phyloP scores from a whole-genome alignment of 495 filamentous ascomycete species.

The Lasiosphaeria ovina region DNA sequence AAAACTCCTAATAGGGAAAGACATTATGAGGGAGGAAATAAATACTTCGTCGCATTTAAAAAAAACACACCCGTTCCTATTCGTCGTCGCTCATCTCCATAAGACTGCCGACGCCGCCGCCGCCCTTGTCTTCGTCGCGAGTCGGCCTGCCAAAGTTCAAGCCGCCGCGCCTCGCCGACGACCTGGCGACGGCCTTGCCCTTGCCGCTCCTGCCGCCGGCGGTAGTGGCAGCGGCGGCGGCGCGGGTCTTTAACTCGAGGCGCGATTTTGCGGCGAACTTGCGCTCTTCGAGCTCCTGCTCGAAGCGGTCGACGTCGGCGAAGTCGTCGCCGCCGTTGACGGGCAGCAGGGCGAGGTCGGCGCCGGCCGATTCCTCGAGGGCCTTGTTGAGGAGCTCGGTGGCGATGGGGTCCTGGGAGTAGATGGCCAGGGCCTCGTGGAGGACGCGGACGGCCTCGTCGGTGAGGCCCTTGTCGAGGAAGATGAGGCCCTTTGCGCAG shows the following conservation, averaged over 20 bases:
- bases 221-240: conserved; percentile 3
- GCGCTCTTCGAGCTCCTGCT: conserved; percentile 29
- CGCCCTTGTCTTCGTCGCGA: not conserved
- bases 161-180: not conserved
- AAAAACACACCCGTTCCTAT: not conserved
- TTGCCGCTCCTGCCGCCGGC: conserved; percentile 19
- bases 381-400: conserved; percentile 73
- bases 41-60: too few species aligned
- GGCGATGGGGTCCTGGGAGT: conserved; percentile 68
- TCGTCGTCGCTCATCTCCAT: conserved; percentile 31
- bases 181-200: conserved; percentile 24
- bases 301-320: conserved; percentile 35
- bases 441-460: conserved; percentile 66
- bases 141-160: not conserved
- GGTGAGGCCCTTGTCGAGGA: conserved; percentile 63
- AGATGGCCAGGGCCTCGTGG: conserved; percentile 72
- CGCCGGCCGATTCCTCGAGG: conserved; percentile 62
- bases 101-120: conserved; percentile 5
- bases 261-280: conserved; percentile 26
- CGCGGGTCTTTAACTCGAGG: conserved; percentile 16
- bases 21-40: too few species aligned
- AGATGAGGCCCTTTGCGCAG: conserved; percentile 69
- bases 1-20: too few species aligned
- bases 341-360: conserved; percentile 14
- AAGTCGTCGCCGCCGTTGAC: conserved; percentile 1